These are phyloP conservation scores for Cenococcum geophilum DNA, from an alignment of 495 filamentous ascomycete genomes.

Conservation along the genomic window DNA sequence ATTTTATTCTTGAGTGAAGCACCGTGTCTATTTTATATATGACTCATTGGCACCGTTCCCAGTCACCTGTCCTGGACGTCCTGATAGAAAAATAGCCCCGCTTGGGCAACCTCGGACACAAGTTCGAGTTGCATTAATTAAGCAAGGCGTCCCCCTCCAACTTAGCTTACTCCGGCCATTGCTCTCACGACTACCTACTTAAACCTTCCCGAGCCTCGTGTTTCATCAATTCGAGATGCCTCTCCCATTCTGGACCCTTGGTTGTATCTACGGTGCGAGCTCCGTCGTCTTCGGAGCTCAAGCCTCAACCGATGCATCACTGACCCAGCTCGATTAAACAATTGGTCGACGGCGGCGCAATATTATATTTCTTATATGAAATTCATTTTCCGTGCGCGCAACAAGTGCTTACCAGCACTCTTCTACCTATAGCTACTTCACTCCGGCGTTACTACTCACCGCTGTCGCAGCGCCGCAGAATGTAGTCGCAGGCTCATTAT, in stretches of 20 bases:
- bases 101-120: too few relatives aligned
- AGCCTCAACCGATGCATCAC: conserved; percentile 52
- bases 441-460: conserved; percentile 51
- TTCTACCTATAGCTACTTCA: conserved; percentile 47
- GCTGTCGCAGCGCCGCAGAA: conserved; percentile 44
- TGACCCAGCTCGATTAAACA: conserved; percentile 49
- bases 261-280: conserved; percentile 53
- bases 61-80: too few relatives aligned
- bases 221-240: conserved; percentile 12
- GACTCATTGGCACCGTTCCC: too few relatives aligned
- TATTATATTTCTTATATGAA: conserved; percentile 43
- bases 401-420: background rate
- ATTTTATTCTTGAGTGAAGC: too few relatives aligned
- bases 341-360: conserved; percentile 54
- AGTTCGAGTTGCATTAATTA: too few relatives aligned
- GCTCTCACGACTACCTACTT: too few relatives aligned
- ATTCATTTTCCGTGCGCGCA: too few relatives aligned
- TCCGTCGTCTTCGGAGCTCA: conserved; percentile 60
- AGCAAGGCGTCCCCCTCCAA: too few relatives aligned
- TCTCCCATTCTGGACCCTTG: conserved; percentile 49
- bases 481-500: conserved; percentile 34
- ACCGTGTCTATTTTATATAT: too few relatives aligned
- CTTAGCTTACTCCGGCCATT: too few relatives aligned
- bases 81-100: too few relatives aligned
- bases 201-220: too few relatives aligned